Evolutionary conservation across 2,329 filamentous ascomycete species (phyloP).

Genomic region (Beauveria scarabaeidicola): DNA sequence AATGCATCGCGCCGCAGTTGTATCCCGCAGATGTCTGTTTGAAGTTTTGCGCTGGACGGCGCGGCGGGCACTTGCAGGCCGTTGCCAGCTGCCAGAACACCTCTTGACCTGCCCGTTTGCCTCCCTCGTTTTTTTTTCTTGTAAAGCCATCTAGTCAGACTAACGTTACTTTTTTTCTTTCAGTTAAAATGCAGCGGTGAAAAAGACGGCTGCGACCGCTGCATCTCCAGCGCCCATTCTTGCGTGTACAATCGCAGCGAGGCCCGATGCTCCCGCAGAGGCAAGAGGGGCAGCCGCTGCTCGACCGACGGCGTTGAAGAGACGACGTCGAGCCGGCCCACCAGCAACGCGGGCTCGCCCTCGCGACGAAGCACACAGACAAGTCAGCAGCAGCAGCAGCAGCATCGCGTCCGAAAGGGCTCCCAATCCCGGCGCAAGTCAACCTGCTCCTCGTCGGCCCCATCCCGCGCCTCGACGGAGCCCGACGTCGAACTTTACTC

Average conservation of each 20-base stretch:
- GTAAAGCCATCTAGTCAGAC: neutral
- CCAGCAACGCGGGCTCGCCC: conserved; percentile 8
- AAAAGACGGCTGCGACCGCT: conserved; percentile 29
- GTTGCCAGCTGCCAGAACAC: conserved; percentile 1
- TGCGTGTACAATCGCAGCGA: conserved; percentile 29
- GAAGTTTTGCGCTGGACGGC: neutral
- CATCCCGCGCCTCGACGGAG: conserved; percentile 5
- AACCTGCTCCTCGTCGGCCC: neutral
- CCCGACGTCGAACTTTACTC: conserved; percentile 2
- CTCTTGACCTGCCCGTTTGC: neutral
- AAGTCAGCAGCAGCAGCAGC: neutral
- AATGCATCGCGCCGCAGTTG: neutral
- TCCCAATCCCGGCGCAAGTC: conserved; percentile 9
- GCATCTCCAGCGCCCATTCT: conserved; percentile 20
- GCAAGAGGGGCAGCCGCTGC: conserved; percentile 19
- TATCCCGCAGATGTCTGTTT: neutral
- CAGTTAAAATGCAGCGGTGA: conserved; percentile 31
- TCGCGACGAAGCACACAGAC: conserved; percentile 2
- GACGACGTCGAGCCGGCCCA: neutral
- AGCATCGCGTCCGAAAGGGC: conserved; percentile 2
- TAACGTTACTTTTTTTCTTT: neutral
- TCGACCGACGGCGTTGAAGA: conserved; percentile 14
- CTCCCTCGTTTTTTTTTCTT: neutral
- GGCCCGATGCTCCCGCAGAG: conserved; percentile 23
- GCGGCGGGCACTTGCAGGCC: neutral